Evolutionary conservation across 345 rosid genomes (phyloP), one percentile per base, ranked within the genome.

Genomic region (Populus pruinosa): DNA sequence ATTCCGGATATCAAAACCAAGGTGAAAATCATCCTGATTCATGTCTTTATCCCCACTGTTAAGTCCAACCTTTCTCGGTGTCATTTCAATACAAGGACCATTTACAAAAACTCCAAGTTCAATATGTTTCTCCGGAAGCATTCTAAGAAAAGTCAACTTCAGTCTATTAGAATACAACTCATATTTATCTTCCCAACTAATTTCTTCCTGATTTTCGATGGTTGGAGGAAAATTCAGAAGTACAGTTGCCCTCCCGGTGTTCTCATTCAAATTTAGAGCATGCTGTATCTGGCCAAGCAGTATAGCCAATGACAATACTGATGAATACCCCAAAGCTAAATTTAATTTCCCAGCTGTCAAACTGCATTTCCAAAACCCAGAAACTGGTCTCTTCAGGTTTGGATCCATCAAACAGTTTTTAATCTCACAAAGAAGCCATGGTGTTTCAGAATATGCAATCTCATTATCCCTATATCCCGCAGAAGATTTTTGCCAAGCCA

Each of bases 81-180:
- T 78, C 25, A 93, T 69, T 79, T 70, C 87, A 77, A 93, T 77
- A 56, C 75, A 87, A 73, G 97, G 97, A 71, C 99, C 98, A 50
- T 88, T 87, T 71, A 91, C 83, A 75, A 90, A 84, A 71, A 85
- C 85, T 77, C 89, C 97, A 82, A 93, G 83, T 82, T 91, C 88
- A 84, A 91, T 78, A 76, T 78, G 84, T 84, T 89, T 90, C 88
- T 87, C 91, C 14, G 92, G 95, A 78, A 90, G 86, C 79, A 87
- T 74, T 74, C 83, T 86, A 70, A 85, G 82, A 67, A 93, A 79
- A 53, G 67, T 73, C 82, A 27, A 79, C 84, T 88, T 89, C 80
- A 88, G 76, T 76, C 70, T 86, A 75, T 79, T 65, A 23, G 80
- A 78, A 84, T 43, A 86, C 70, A 63, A 69, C 73, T 83, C 88